Percentiles rank a stretch among this genome's conserved stretches.
phyloP scores from a whole-genome alignment of 2,329 filamentous ascomycete genomes.

The Nigrospora oryzae region DNA sequence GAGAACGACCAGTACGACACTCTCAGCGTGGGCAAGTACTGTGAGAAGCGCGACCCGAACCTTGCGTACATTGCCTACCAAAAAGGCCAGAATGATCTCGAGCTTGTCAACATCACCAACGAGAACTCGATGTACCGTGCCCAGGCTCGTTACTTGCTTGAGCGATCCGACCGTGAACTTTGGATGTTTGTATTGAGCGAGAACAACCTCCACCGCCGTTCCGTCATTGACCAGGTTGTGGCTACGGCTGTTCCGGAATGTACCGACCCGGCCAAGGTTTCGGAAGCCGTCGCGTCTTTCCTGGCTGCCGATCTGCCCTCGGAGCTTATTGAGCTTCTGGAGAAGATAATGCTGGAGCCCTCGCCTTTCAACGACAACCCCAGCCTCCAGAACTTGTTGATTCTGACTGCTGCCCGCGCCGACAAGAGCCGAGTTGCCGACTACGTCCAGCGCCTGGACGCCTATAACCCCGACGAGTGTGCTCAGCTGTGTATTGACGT shows the following conservation, averaged over 20 bases:
- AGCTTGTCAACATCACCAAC: constrained; percentile 95
- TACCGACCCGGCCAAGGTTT: constrained; percentile 88
- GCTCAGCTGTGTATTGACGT: constrained; percentile 89
- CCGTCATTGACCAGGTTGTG: constrained; percentile 91
- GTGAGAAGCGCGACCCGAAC: constrained; percentile 96
- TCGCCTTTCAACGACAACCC: constrained; percentile 97
- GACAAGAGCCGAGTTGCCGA: constrained; percentile 93
- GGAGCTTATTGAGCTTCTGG: constrained; percentile 92
- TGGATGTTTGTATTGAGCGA: constrained; percentile 92
- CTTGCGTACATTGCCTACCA: constrained; percentile 89
- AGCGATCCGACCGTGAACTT: constrained; percentile 80
- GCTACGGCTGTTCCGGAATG: constrained; percentile 91
- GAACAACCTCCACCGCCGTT: constrained; percentile 92
- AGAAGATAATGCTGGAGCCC: constrained; percentile 99
- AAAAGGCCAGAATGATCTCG: constrained; percentile 95
- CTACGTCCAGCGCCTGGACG: constrained; percentile 86
- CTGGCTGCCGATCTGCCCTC: constrained; percentile 82
- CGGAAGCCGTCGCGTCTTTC: constrained; percentile 87
- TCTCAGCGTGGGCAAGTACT: constrained; percentile 89
- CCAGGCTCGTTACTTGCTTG: constrained; percentile 91
- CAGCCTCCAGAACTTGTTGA: constrained; percentile 89
- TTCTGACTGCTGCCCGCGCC: constrained; percentile 93
- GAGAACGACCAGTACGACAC: constrained; percentile 97
- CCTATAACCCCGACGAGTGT: constrained; percentile 88
- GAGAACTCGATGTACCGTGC: constrained; percentile 99